Conservation (phyloP, 2,329 filamentous ascomycete genomes). For the Fusarium oligoseptatum region DNA sequence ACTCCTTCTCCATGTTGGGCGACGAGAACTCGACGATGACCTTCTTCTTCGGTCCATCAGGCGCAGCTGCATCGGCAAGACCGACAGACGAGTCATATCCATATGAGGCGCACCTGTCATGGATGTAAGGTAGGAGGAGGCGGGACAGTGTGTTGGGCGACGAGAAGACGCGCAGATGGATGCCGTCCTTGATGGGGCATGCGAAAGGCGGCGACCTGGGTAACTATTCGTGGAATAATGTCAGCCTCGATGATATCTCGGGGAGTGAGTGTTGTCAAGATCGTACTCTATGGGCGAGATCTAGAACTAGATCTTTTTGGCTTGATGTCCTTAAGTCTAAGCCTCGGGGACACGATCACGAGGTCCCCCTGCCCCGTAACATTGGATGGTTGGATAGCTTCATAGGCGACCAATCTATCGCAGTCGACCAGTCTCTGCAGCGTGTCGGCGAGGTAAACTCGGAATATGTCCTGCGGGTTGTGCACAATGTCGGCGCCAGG, state of each 20-base stretch:
- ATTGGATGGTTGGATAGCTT: conserved; percentile 46
- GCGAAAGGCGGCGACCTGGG: conserved; percentile 39
- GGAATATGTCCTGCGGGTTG: conserved; percentile 46
- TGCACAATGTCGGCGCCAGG: conserved; percentile 40
- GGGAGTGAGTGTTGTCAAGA: background rate
- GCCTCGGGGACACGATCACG: conserved; percentile 42
- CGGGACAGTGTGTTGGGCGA: conserved; percentile 41
- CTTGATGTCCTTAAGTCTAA: conserved; percentile 32
- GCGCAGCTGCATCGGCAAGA: conserved; percentile 8
- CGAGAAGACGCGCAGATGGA: conserved; percentile 40
- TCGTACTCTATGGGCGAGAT: conserved; percentile 40
- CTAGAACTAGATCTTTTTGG: conserved; percentile 32
- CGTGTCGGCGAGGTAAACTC: conserved; percentile 41
- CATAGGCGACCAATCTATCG: conserved; percentile 41
- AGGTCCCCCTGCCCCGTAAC: conserved; percentile 44
- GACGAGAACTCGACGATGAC: conserved; percentile 80
- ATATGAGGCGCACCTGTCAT: conserved; percentile 33
- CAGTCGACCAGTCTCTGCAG: conserved; percentile 38
- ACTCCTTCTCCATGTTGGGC: conserved; percentile 81
- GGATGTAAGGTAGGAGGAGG: conserved; percentile 39
- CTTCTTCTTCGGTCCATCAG: conserved; percentile 43
- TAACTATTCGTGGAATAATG: conserved; percentile 21
- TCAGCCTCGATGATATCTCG: background rate
- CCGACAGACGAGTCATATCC: conserved; percentile 42
- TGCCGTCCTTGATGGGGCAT: conserved; percentile 42